Evolutionary conservation across 148 eudicot genomes (phyloP).

Genomic region (Suaeda aralocaspica): DNA sequence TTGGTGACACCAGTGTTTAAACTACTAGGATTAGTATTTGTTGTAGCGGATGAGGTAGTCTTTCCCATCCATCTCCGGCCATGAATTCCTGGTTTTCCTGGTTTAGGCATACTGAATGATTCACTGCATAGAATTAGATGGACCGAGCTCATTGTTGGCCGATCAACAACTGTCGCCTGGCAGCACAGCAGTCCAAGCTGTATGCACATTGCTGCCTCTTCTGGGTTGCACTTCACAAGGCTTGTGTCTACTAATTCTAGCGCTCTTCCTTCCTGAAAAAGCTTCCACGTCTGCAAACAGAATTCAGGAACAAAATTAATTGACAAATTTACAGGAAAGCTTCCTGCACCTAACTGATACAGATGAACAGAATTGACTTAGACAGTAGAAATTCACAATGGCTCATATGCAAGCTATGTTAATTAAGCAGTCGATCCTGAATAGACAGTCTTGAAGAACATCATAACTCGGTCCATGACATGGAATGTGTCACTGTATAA

Average conservation of each 20-base stretch:
- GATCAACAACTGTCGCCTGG: constrained; percentile 53
- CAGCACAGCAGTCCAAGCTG: constrained; percentile 79
- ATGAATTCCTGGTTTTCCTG: constrained; percentile 69
- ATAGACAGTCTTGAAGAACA: too few relatives aligned
- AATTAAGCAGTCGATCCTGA: too few relatives aligned
- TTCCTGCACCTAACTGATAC: too few relatives aligned
- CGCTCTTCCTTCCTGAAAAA: constrained; percentile 48
- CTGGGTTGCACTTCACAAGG: constrained; percentile 34
- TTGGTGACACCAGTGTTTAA: constrained; percentile 30
- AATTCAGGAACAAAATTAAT: not conserved
- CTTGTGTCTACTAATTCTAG: constrained; percentile 51
- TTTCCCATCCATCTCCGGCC: constrained; percentile 52
- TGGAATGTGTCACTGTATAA: too few relatives aligned
- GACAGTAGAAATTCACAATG: too few relatives aligned
- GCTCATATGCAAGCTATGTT: too few relatives aligned
- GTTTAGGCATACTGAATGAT: constrained; percentile 57
- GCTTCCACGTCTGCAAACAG: constrained; percentile 56
- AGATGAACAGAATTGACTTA: too few relatives aligned
- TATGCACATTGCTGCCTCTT: constrained; percentile 70
- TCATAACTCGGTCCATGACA: too few relatives aligned
- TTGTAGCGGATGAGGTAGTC: constrained; percentile 37
- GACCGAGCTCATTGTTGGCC: constrained; percentile 74
- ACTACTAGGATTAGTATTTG: constrained; percentile 33
- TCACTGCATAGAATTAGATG: constrained; percentile 67
- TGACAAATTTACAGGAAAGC: too few relatives aligned